A percentile compares a stretch with the other conserved stretches of the same genome.
Conservation (phyloP, 108 stramenopile genomes). For the Stephanodiscus triporus region DNA sequence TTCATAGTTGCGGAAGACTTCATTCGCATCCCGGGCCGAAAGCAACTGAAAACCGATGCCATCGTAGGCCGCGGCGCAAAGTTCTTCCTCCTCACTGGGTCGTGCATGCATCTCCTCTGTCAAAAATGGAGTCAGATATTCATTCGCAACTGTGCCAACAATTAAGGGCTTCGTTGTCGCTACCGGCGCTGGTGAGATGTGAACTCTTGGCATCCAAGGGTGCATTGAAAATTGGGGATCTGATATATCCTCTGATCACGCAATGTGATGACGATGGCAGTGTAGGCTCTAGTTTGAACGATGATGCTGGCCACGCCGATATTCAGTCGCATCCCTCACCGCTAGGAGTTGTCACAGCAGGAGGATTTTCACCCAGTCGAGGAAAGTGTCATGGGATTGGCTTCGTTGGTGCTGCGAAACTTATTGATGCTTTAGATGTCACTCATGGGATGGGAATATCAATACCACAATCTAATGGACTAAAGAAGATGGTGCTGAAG, state of each 20-base stretch:
- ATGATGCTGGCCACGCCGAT: conserved; percentile 3
- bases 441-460: conserved; percentile 44
- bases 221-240: conserved; percentile 49
- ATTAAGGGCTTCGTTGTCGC: conserved; percentile 59
- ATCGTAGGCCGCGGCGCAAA: conserved; percentile 47
- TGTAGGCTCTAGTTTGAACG: background rate
- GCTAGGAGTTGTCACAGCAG: conserved; percentile 61
- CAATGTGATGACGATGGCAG: background rate
- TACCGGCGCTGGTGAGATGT: conserved; percentile 73
- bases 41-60: conserved; percentile 15
- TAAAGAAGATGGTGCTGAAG: conserved; percentile 22
- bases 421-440: conserved; percentile 47
- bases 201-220: conserved; percentile 70
- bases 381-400: conserved; percentile 72
- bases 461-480: conserved; percentile 15
- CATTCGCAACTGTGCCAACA: conserved; percentile 44
- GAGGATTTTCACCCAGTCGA: conserved; percentile 65
- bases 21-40: background rate
- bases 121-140: conserved; percentile 23
- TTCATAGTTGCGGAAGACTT: conserved; percentile 50
- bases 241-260: conserved; percentile 20
- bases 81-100: conserved; percentile 17
- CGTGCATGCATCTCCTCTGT: conserved; percentile 51
- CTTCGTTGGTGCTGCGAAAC: conserved; percentile 64
- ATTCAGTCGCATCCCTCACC: background rate